Evolutionary conservation across 2,329 filamentous ascomycete species (phyloP).

Genomic region (Stemphylium beticola): DNA sequence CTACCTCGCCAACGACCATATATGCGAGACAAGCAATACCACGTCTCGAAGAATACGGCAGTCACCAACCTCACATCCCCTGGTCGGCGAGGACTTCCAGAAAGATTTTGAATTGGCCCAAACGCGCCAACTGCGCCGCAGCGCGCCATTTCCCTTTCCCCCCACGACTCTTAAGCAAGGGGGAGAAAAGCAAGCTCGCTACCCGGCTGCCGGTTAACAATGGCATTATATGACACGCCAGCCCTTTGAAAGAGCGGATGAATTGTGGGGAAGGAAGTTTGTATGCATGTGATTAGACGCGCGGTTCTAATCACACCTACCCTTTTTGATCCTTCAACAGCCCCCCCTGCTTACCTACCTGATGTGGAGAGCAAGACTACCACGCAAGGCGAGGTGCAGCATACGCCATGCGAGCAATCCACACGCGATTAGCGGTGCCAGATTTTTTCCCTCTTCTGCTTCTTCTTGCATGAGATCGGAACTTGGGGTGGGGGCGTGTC

Average conservation of each 20-base stretch:
- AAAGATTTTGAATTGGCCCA: not conserved
- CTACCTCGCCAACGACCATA: not conserved
- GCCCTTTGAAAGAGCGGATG: not conserved
- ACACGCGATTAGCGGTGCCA: not conserved
- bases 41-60: not conserved
- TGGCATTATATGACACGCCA: not conserved
- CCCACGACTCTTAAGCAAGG: conserved; percentile 2
- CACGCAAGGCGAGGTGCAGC: not conserved
- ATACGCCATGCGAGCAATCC: not conserved
- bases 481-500: not conserved
- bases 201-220: not conserved
- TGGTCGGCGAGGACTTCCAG: not conserved
- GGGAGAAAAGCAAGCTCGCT: not conserved
- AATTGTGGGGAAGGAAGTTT: no score
- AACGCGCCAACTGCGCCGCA: conserved; percentile 6
- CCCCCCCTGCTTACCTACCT: not conserved
- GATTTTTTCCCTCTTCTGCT: not conserved
- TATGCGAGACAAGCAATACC: not conserved
- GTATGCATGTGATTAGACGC: not conserved
- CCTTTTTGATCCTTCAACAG: not conserved
- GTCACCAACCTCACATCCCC: not conserved
- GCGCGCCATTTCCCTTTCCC: not conserved
- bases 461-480: not conserved
- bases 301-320: not conserved
- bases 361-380: not conserved